Conservation (phyloP, 306 rosid genomes). For the Phaseolus lunatus region DNA sequence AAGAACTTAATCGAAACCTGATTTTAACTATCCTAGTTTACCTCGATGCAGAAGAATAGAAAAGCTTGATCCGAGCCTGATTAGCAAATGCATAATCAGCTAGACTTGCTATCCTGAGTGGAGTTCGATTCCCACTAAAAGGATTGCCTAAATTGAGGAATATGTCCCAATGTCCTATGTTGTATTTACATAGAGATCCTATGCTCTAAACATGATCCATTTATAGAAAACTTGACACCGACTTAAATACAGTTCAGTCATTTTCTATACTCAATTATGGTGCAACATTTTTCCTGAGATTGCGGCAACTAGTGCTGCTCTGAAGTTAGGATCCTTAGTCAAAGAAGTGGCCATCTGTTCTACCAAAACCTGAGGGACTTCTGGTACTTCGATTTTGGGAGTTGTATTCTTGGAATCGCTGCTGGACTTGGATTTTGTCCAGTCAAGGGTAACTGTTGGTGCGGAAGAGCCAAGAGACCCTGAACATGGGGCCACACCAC, state of each 20-base stretch:
- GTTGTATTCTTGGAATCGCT: constrained; percentile 43
- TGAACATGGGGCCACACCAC: constrained; percentile 49
- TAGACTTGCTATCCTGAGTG: constrained; percentile 14
- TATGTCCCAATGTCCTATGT: constrained; percentile 41
- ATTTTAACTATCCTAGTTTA: constrained; percentile 19
- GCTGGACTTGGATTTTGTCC: constrained; percentile 65
- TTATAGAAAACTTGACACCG: constrained; percentile 30
- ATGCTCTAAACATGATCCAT: constrained; percentile 32
- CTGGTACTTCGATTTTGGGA: constrained; percentile 60
- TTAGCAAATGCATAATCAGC: constrained; percentile 37
- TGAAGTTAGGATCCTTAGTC: constrained; percentile 90
- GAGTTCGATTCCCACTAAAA: constrained; percentile 31
- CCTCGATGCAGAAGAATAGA: background rate
- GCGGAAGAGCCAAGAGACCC: constrained; percentile 54
- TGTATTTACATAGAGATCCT: constrained; percentile 70
- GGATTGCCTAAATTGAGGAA: constrained; percentile 47
- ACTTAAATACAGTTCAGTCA: constrained; percentile 35
- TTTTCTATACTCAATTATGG: constrained; percentile 38
- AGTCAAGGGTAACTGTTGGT: constrained; percentile 62
- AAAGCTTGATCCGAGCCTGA: constrained; percentile 23
- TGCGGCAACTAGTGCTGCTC: constrained; percentile 90
- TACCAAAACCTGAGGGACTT: constrained; percentile 70
- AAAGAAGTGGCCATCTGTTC: constrained; percentile 95
- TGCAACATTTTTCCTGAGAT: constrained; percentile 80
- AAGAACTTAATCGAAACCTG: constrained; percentile 23